Evolutionary conservation across 108 stramenopile species (phyloP).

Genomic region (Discostella pseudostelligera): DNA sequence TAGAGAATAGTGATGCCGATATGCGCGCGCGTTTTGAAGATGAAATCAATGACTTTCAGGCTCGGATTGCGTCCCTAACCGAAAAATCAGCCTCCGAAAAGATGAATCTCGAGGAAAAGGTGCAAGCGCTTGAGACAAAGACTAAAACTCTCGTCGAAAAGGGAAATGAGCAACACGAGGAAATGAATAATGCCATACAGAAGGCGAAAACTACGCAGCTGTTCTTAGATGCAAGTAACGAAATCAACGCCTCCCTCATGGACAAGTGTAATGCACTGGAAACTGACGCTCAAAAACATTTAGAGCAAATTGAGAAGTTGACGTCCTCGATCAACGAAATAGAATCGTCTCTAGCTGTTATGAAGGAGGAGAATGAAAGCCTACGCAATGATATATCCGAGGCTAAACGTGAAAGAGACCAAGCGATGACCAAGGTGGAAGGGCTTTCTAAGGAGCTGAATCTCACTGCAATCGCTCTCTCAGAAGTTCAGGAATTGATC

Average conservation of each 20-base stretch:
- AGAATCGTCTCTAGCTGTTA: neutral
- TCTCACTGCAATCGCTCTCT: conserved; percentile 1
- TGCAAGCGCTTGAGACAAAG: no score
- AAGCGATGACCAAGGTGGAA: neutral
- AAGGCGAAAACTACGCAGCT: no score
- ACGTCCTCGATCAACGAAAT: neutral
- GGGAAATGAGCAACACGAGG: no score
- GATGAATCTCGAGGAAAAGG: no score
- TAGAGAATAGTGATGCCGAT: conserved; percentile 8
- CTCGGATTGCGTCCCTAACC: neutral
- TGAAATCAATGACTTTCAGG: neutral
- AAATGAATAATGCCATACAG: no score
- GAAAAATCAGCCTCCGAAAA: neutral
- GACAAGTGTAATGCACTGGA: neutral
- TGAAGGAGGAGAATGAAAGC: neutral
- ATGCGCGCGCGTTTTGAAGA: conserved; percentile 1
- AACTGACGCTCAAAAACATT: neutral
- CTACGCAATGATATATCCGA: neutral
- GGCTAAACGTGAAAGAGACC: neutral
- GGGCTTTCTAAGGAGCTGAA: neutral
- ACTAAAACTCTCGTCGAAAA: no score
- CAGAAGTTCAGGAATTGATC: conserved; percentile 1
- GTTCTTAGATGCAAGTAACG: neutral
- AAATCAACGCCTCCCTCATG: neutral
- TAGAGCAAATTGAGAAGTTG: no score